Evolutionary conservation across 306 rosid species (phyloP).

Genomic region (Abrus precatorius): DNA sequence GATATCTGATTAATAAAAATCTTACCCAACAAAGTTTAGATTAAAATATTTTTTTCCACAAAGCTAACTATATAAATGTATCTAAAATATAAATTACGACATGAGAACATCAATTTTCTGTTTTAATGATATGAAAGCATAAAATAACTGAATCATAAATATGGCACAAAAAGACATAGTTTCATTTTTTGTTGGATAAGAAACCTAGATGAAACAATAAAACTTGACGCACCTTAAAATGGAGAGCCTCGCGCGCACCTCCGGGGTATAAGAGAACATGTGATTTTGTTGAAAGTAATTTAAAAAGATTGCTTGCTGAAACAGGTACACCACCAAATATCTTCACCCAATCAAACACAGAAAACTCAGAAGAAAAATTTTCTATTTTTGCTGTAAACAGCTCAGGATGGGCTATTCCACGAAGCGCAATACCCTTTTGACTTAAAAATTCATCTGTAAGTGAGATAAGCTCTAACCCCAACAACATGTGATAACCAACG

Average conservation of each 20-base stretch:
- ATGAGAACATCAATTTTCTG: neutral
- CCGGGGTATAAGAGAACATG: slow-evolving; percentile 96
- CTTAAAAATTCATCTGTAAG: slow-evolving; percentile 65
- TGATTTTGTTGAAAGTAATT: slow-evolving; percentile 70
- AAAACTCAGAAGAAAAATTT: slow-evolving; percentile 56
- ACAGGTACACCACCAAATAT: slow-evolving; percentile 89
- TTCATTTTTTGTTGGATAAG: slow-evolving; percentile 2
- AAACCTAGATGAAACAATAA: slow-evolving; percentile 22
- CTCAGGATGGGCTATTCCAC: slow-evolving; percentile 84
- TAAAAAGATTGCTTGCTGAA: slow-evolving; percentile 72
- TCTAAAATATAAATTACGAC: neutral
- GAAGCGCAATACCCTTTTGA: slow-evolving; percentile 71
- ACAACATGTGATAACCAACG: slow-evolving; percentile 85
- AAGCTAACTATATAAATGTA: neutral
- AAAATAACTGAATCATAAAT: slow-evolving; percentile 27
- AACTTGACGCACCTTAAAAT: slow-evolving; percentile 71
- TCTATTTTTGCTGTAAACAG: slow-evolving; percentile 48
- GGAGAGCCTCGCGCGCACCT: slow-evolving; percentile 95
- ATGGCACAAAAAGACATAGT: neutral
- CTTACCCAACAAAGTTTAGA: neutral
- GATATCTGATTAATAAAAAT: neutral
- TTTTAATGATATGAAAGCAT: neutral
- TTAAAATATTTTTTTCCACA: neutral
- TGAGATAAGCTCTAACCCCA: slow-evolving; percentile 75
- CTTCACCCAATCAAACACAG: slow-evolving; percentile 63